A percentile compares a stretch with the other conserved stretches of the same genome.
Conservation (phyloP, 2,329 filamentous ascomycete species). For the Pseudocercospora crystallina region DNA sequence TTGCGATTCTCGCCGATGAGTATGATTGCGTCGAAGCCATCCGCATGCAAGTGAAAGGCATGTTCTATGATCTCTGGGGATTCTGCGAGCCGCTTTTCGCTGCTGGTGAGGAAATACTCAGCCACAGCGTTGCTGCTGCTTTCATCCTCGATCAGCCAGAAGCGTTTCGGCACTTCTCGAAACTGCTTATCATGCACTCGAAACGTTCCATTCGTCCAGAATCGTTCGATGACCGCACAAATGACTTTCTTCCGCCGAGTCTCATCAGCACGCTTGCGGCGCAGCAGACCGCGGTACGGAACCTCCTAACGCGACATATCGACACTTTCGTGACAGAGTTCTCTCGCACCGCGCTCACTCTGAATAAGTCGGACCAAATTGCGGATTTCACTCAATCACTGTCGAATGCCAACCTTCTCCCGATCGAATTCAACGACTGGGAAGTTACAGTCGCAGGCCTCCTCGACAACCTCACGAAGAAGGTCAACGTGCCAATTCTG, state of each 20-base stretch:
- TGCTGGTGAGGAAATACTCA: neutral
- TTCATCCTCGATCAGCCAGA: conserved; percentile 12
- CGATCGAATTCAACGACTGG: too few species aligned
- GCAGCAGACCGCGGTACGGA: neutral
- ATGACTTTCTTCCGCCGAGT: conserved; percentile 1
- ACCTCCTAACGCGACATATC: neutral
- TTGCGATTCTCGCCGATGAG: conserved; percentile 16
- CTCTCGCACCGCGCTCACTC: neutral
- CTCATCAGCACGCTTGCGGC: neutral
- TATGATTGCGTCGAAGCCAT: conserved; percentile 14
- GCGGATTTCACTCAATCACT: neutral
- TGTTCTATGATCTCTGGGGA: neutral
- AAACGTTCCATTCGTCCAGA: neutral
- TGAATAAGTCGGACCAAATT: neutral
- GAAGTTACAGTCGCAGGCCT: neutral
- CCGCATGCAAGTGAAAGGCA: neutral
- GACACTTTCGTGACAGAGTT: neutral
- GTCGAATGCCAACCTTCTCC: neutral
- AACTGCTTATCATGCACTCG: neutral
- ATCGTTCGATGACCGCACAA: neutral
- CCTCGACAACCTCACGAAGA: neutral
- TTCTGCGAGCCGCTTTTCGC: too few species aligned
- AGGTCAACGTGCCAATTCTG: neutral
- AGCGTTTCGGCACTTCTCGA: conserved; percentile 6
- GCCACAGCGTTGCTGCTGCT: conserved; percentile 2